phyloP scores from a whole-genome alignment of 75 land plant genomes.

The Cryptomeria japonica region DNA sequence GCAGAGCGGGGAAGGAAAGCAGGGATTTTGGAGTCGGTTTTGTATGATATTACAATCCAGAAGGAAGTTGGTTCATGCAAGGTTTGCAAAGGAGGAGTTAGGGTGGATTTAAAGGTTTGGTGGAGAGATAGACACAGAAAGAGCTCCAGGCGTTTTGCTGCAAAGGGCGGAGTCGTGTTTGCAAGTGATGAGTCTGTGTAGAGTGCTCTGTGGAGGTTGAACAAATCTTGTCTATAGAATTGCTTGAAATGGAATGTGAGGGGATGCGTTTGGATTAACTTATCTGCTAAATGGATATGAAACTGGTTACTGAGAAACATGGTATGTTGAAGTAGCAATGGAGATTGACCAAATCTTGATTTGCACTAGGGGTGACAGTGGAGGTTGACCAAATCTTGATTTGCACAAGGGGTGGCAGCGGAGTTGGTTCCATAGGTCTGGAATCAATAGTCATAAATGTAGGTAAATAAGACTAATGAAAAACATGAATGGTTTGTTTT shows the following conservation, averaged over 20 bases:
- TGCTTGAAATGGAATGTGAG: constrained; percentile 60
- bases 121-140: constrained; percentile 34
- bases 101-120: background rate
- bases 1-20: constrained; percentile 52
- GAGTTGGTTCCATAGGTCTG: too few species aligned
- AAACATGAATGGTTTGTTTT: too few species aligned
- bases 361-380: too few species aligned
- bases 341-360: too few species aligned
- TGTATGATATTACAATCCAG: constrained; percentile 34
- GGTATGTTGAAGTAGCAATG: constrained; percentile 30
- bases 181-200: constrained; percentile 47
- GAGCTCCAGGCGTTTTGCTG: constrained; percentile 26
- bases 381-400: too few species aligned
- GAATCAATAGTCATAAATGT: too few species aligned
- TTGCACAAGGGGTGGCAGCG: too few species aligned
- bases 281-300: constrained; percentile 45
- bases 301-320: constrained; percentile 46
- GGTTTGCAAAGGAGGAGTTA: too few species aligned
- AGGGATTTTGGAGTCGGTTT: constrained; percentile 33
- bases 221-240: constrained; percentile 49
- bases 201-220: constrained; percentile 47
- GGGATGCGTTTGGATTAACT: constrained; percentile 45
- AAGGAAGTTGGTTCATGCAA: background rate
- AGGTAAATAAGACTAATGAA: too few species aligned
- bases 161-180: constrained; percentile 47